Evolutionary conservation across 257 asterid genomes (phyloP), one percentile per base, ranked within the genome.

Genomic region (Forsythia viridissima): DNA sequence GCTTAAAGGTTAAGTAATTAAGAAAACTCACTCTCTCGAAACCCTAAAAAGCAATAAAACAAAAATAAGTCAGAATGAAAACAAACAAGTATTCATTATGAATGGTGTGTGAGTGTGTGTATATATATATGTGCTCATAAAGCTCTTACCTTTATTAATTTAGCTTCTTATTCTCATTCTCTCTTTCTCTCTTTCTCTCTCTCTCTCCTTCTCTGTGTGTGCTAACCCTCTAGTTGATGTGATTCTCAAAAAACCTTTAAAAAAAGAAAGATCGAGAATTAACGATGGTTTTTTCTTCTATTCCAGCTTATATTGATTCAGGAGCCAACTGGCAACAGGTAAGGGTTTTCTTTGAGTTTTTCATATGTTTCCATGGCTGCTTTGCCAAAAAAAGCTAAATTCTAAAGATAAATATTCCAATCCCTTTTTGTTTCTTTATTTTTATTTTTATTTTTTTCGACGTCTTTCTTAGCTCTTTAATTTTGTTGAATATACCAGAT

Each of bases 281-380:
- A 80, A 85, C 84, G 80, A 88, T 88, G 92, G 90, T 79, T 88
- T 88, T 88, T 79, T 83, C 92, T 82, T 88, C 92, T 5, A 46
- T 85, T 78, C 92, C 89, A n/a, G 82, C 89, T 85, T 88, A 86
- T 81, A 88, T 88, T 78, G 89, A 88, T 82, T 85, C 87, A 6
- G 34, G 34, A 30, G 83, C 92, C 90, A 86, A 88, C 79, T 88
- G 90, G 90, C 87, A 86, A 13, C 90, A 83, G 88, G 90, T 84
- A 74, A 77, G 82, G 81, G 70, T 76, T 83, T 73, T 46, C 57
- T 43, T 8, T 72, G 8, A 61, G 16, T 11, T 82, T 71, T 59
- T 79, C 75, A 5, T 67, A 61, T 73, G 73, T 81, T 38, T 80
- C 76, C 67, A 75, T 85, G 79, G 91, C 89, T 85, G 87, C 92